Base-by-base conservation (phyloP, 768 basidiomycete species). In the Boletus edulis region DNA sequence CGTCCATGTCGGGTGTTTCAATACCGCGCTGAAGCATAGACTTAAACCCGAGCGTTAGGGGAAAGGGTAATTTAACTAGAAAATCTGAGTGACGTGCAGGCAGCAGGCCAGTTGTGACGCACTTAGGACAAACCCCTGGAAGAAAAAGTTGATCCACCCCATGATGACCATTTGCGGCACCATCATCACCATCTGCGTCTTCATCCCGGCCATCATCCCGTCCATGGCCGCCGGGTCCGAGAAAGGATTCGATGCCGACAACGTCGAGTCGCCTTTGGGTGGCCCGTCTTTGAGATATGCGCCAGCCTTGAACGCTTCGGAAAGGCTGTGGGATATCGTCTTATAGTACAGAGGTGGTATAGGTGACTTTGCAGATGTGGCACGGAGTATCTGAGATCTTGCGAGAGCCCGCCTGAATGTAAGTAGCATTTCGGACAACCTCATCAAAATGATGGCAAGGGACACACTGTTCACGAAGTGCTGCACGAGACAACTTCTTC, bases 81-180 rank as follows among this genome's bases (percentile, higher is more conserved):
- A 31, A 24, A 17, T 47, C 9, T 55, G 45, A 54, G 47, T 41
- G 31, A 42, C 17, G 24, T 47, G 40, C 27, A 20, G 41, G 8
- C 45, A 49, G 24, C 50, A 51, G 31, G 49, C 41, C 39, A 20
- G 37, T 3, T 2, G 50, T 43, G 37, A 85, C 95, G 72, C 69
- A 98, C 96, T 98, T 54, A 98, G 80, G 55, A 99, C 91, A 69
- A 98, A 98, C 29, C 97, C 97, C 66, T 96, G 90, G 76, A 98
- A 99, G 84, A 99, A 99, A 72, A 95, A 94, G 72, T 94, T 98
- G 75, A 99, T 98, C 91, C 96, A 98, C 49, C 94, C 95, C 96
- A 98, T 98, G 62, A 98, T 93, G 56, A 97, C 81, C 89, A 98
- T 98, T 73, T 98, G 91, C 17, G 91, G 92, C 14, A 96, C 89